These are phyloP conservation scores for Daldinia sp. DNA, from an alignment of 2,329 filamentous ascomycete genomes.

Conservation along the genomic window DNA sequence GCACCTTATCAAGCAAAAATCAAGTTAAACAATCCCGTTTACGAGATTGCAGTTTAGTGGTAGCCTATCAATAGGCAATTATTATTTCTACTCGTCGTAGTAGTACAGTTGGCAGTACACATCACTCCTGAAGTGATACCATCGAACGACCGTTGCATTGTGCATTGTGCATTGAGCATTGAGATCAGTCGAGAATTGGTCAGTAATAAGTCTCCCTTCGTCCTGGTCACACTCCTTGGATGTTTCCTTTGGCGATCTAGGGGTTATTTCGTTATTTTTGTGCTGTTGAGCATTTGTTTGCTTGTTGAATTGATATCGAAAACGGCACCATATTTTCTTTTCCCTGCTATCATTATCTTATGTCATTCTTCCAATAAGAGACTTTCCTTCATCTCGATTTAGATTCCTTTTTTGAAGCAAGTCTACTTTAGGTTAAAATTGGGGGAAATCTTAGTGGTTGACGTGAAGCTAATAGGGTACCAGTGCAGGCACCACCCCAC, in stretches of 20 bases:
- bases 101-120: constrained; percentile 32
- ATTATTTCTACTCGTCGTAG: constrained; percentile 15
- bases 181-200: constrained; percentile 26
- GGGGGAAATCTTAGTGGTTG: constrained; percentile 30
- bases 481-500: constrained; percentile 39
- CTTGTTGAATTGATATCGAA: constrained; percentile 18
- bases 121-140: constrained; percentile 27
- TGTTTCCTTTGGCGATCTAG: constrained; percentile 11
- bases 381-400: constrained; percentile 33
- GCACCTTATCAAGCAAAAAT: constrained; percentile 28
- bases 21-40: constrained; percentile 14
- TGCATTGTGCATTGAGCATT: constrained; percentile 18
- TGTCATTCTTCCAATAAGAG: constrained; percentile 20
- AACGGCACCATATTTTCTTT: neutral
- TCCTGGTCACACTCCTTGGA: constrained; percentile 8
- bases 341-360: neutral
- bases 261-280: constrained; percentile 13
- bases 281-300: constrained; percentile 14
- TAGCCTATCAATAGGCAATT: constrained; percentile 16
- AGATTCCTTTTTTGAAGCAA: constrained; percentile 28
- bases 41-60: constrained; percentile 22
- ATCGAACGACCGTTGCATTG: constrained; percentile 31
- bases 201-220: constrained; percentile 22
- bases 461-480: constrained; percentile 39
- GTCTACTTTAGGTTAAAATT: constrained; percentile 40